phyloP scores from a whole-genome alignment of 2,329 filamentous ascomycete species.

The Septoria linicola region DNA sequence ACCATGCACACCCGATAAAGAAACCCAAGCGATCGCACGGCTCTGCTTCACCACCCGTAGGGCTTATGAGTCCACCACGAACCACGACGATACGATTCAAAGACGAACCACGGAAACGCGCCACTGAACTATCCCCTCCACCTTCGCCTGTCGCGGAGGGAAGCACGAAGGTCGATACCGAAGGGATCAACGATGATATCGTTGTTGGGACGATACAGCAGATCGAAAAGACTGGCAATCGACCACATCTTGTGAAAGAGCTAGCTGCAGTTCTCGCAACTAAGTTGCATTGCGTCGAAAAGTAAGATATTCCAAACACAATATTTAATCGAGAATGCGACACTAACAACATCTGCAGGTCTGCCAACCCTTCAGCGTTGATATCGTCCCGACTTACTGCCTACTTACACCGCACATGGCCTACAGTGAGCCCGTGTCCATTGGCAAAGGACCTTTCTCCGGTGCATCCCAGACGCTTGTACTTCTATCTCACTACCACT shows the following conservation, averaged over 20 bases:
- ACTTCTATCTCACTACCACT: slow-evolving; percentile 92
- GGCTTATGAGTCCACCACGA: slow-evolving; percentile 47
- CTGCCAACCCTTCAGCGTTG: slow-evolving; percentile 90
- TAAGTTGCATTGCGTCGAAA: slow-evolving; percentile 79
- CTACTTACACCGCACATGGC: slow-evolving; percentile 86
- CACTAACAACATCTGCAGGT: slow-evolving; percentile 58
- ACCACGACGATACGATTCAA: slow-evolving; percentile 48
- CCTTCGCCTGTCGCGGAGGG: slow-evolving; percentile 64
- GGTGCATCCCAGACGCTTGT: slow-evolving; percentile 89
- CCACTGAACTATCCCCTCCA: slow-evolving; percentile 72
- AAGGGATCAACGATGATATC: slow-evolving; percentile 90
- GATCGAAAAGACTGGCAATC: slow-evolving; percentile 83
- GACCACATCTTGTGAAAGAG: slow-evolving; percentile 93
- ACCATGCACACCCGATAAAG: slow-evolving; percentile 57
- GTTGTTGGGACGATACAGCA: slow-evolving; percentile 87
- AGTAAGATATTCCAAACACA: slow-evolving; percentile 61
- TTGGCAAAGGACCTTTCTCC: slow-evolving; percentile 89
- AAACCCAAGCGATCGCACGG: slow-evolving; percentile 74
- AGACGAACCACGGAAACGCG: slow-evolving; percentile 50
- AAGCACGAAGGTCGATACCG: slow-evolving; percentile 66
- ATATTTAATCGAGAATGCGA: slow-evolving; percentile 23
- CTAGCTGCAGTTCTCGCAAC: slow-evolving; percentile 76
- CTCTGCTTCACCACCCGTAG: slow-evolving; percentile 40
- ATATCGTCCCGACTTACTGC: slow-evolving; percentile 88
- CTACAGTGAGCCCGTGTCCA: slow-evolving; percentile 74